phyloP scores from a whole-genome alignment of 192 early-diverging fungal species.

The Rhizophagus clarus region DNA sequence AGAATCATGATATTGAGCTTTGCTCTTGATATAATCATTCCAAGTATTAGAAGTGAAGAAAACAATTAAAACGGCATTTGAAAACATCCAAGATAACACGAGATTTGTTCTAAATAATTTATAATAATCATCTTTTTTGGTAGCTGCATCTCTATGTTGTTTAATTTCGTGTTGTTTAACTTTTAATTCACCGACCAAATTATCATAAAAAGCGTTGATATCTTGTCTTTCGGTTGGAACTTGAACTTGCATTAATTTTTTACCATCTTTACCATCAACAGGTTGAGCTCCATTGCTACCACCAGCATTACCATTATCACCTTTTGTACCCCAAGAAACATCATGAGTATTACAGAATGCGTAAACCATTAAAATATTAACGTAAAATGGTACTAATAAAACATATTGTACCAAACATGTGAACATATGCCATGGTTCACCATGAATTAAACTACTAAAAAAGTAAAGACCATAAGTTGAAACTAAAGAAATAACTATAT shows the following conservation, averaged over 20 bases:
- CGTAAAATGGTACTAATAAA: slow-evolving; percentile 81
- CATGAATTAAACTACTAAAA: slow-evolving; percentile 71
- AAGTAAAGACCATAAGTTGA: slow-evolving; percentile 86
- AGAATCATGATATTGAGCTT: neutral
- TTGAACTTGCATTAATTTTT: slow-evolving; percentile 69
- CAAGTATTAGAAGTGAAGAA: slow-evolving; percentile 60
- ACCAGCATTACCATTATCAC: slow-evolving; percentile 64
- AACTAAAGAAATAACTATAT: slow-evolving; percentile 78
- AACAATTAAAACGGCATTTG: slow-evolving; percentile 75
- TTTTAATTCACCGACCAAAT: slow-evolving; percentile 66
- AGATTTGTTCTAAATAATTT: slow-evolving; percentile 82
- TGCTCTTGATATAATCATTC: slow-evolving; percentile 27
- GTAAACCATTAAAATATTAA: slow-evolving; percentile 93
- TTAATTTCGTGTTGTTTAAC: slow-evolving; percentile 46
- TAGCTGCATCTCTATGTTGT: slow-evolving; percentile 71
- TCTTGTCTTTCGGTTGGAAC: slow-evolving; percentile 76
- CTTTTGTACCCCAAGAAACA: slow-evolving; percentile 95
- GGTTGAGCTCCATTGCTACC: slow-evolving; percentile 76
- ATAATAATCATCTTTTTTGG: slow-evolving; percentile 90
- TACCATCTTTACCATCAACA: slow-evolving; percentile 68
- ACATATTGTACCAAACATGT: slow-evolving; percentile 88
- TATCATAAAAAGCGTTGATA: slow-evolving; percentile 83
- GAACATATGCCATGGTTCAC: slow-evolving; percentile 92
- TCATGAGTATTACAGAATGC: slow-evolving; percentile 96
- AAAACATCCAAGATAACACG: slow-evolving; percentile 85